Conservation (phyloP, 129 eudicot genomes). For the Pulicaria dysenterica region DNA sequence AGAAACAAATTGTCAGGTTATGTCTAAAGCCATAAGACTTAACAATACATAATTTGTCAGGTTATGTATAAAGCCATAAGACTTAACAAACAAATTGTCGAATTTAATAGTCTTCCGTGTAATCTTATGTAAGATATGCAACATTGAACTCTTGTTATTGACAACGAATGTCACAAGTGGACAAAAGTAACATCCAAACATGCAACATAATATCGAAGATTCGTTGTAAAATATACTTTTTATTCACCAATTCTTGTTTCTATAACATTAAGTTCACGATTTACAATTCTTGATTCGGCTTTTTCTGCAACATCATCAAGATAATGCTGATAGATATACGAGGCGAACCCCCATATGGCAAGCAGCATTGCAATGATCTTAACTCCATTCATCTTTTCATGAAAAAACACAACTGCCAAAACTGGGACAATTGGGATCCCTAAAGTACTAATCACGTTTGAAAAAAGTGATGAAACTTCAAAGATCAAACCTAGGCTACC, state of each 20-base stretch:
- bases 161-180: too few relatives aligned
- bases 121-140: neutral
- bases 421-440: slow-evolving; percentile 50
- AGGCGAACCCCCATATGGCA: slow-evolving; percentile 59
- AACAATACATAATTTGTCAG: too few relatives aligned
- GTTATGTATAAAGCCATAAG: too few relatives aligned
- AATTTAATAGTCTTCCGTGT: neutral
- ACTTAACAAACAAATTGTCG: neutral
- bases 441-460: slow-evolving; percentile 55
- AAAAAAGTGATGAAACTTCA: slow-evolving; percentile 60
- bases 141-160: neutral
- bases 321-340: slow-evolving; percentile 58
- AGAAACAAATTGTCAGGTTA: neutral
- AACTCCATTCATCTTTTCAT: slow-evolving; percentile 53
- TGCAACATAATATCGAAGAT: too few relatives aligned
- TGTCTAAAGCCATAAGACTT: too few relatives aligned
- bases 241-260: slow-evolving; percentile 16
- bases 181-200: too few relatives aligned
- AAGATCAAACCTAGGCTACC: slow-evolving; percentile 50
- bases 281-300: neutral
- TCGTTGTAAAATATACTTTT: too few relatives aligned
- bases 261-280: slow-evolving; percentile 17
- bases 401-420: slow-evolving; percentile 47
- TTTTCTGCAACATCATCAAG: slow-evolving; percentile 42
- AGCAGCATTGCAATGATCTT: slow-evolving; percentile 50